Percentiles rank a stretch among this genome's conserved stretches.
These are phyloP conservation scores for Chlamydomonas sphaeroides DNA, from an alignment of 139 green algal species.

Conservation along the genomic window DNA sequence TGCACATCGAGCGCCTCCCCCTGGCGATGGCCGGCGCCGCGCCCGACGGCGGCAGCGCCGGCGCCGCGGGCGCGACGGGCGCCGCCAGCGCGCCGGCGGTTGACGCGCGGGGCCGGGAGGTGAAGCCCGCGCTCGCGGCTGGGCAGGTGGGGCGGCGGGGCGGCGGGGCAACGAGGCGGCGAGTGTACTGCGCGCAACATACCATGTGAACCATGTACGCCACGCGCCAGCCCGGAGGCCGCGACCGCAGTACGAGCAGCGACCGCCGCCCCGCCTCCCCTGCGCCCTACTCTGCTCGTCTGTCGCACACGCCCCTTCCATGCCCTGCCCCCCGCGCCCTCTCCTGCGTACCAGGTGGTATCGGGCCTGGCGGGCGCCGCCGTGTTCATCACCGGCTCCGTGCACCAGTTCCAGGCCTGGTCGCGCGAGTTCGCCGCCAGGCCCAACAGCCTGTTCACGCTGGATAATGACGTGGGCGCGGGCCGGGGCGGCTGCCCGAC, in stretches of 20 bases:
- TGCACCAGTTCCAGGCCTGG: conserved; percentile 35
- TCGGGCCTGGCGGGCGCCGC: conserved; percentile 18
- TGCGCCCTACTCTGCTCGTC: no score
- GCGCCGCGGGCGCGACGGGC: background rate
- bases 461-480: conserved; percentile 19
- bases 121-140: conserved; percentile 12
- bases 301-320: no score
- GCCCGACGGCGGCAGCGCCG: background rate
- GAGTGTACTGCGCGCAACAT: no score
- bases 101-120: background rate
- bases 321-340: no score
- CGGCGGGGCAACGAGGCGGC: no score
- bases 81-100: background rate
- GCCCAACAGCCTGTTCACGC: conserved; percentile 21
- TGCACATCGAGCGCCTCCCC: conserved; percentile 31
- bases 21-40: background rate
- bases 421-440: background rate
- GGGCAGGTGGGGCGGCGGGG: background rate
- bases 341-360: background rate
- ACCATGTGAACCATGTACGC: no score
- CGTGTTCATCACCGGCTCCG: conserved; percentile 21
- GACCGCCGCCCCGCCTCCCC: no score
- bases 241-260: no score
- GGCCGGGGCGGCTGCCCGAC: no score
- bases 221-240: no score